These are phyloP conservation scores for Houttuynia cordata DNA, from an alignment of 164 flowering plant species.

Conservation along the genomic window DNA sequence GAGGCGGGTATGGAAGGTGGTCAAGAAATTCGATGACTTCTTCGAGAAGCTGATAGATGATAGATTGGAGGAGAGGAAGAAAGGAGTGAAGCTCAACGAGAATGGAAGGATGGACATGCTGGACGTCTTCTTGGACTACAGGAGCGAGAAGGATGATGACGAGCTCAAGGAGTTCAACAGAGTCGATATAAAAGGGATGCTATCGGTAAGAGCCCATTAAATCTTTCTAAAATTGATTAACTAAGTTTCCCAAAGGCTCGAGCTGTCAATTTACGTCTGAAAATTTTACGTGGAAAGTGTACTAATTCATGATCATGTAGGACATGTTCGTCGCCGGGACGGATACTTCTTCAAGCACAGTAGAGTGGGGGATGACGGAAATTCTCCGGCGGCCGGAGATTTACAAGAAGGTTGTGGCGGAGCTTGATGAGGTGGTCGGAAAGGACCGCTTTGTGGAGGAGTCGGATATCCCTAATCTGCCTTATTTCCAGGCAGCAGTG, in stretches of 20 bases:
- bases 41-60: conserved; percentile 23
- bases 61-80: conserved; percentile 19
- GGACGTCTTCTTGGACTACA: conserved; percentile 24
- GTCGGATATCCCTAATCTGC: conserved; percentile 19
- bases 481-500: conserved; percentile 20
- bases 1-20: conserved; percentile 17
- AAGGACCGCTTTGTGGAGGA: conserved; percentile 16
- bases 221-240: too few species aligned
- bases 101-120: conserved; percentile 23
- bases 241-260: too few species aligned
- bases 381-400: conserved; percentile 16
- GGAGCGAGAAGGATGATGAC: conserved; percentile 22
- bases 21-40: conserved; percentile 20
- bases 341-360: conserved; percentile 27
- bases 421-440: conserved; percentile 24
- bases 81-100: conserved; percentile 15
- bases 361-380: conserved; percentile 32
- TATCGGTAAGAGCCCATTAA: conserved; percentile 20
- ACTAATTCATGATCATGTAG: too few species aligned
- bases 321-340: conserved; percentile 31
- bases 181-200: conserved; percentile 26
- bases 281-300: too few species aligned
- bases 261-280: too few species aligned
- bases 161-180: conserved; percentile 18
- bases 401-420: conserved; percentile 10